A percentile compares a stretch with the other conserved stretches of the same genome.
Conservation (phyloP, 2,329 filamentous ascomycete genomes). For the Aureobasidium sp. region DNA sequence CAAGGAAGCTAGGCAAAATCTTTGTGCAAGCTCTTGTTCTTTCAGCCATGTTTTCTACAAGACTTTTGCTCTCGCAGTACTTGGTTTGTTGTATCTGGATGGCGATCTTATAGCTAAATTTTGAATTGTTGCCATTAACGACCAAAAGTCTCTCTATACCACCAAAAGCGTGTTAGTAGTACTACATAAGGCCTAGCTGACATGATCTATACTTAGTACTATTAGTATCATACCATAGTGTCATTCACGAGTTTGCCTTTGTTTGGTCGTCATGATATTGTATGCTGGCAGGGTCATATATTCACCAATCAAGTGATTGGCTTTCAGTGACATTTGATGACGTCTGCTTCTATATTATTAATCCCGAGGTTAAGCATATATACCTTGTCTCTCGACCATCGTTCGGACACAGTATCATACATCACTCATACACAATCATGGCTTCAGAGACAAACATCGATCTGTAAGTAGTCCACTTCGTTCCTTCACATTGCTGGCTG, state of each 20-base stretch:
- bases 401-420: background rate
- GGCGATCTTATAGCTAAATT: no score
- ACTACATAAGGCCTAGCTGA: no score
- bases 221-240: background rate
- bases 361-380: background rate
- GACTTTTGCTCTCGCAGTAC: no score
- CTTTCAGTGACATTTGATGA: background rate
- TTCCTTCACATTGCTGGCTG: background rate
- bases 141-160: no score
- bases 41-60: no score
- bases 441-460: constrained; percentile 10
- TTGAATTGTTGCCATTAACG: no score
- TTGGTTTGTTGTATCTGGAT: no score
- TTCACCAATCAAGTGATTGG: background rate
- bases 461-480: background rate
- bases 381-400: background rate
- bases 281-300: background rate
- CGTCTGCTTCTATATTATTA: background rate
- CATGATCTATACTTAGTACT: background rate
- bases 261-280: background rate
- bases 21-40: no score
- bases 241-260: background rate
- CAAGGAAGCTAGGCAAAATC: no score
- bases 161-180: no score
- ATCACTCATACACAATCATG: background rate